Conservation (phyloP, 2,329 filamentous ascomycete species). For the Seiridium unicorne region DNA sequence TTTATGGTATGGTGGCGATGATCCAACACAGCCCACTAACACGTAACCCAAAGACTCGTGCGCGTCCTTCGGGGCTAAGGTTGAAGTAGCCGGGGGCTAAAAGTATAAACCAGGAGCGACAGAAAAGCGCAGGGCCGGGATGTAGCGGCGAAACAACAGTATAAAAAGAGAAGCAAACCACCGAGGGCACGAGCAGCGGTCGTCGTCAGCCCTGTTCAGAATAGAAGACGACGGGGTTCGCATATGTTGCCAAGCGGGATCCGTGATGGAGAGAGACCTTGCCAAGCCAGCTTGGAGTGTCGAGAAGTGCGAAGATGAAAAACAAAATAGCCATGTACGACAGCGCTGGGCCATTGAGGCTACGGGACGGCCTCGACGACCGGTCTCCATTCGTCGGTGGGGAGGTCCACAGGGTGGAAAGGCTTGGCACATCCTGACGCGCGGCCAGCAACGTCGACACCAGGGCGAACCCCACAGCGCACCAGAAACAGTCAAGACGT, state of each 20-base stretch:
- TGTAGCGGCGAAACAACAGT: slow-evolving; percentile 6
- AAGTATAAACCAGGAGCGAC: slow-evolving; percentile 5
- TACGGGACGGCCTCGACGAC: not conserved
- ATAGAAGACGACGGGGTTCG: not conserved
- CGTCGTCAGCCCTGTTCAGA: not conserved
- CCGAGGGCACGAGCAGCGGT: not conserved
- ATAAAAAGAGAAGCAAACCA: slow-evolving; percentile 7
- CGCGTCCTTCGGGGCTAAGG: slow-evolving; percentile 19
- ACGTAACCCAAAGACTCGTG: slow-evolving; percentile 16
- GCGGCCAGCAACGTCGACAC: slow-evolving; percentile 7
- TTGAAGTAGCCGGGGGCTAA: slow-evolving; percentile 10
- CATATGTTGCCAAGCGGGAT: not conserved
- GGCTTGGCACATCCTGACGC: slow-evolving; percentile 8
- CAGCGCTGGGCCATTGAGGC: not conserved
- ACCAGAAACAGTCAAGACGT: slow-evolving; percentile 4
- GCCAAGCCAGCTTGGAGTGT: slow-evolving; percentile 8
- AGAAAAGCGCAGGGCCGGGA: not conserved
- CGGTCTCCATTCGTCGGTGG: not conserved
- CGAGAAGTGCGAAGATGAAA: not conserved
- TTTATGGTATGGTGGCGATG: slow-evolving; percentile 13
- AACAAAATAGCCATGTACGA: not conserved
- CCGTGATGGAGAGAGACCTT: not conserved
- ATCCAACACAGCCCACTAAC: not conserved
- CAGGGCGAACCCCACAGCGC: not conserved
- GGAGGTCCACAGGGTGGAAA: not conserved